These are phyloP conservation scores for Kockiozyma suomiensis DNA, from an alignment of 805 yeast genomes.

Conservation along the genomic window DNA sequence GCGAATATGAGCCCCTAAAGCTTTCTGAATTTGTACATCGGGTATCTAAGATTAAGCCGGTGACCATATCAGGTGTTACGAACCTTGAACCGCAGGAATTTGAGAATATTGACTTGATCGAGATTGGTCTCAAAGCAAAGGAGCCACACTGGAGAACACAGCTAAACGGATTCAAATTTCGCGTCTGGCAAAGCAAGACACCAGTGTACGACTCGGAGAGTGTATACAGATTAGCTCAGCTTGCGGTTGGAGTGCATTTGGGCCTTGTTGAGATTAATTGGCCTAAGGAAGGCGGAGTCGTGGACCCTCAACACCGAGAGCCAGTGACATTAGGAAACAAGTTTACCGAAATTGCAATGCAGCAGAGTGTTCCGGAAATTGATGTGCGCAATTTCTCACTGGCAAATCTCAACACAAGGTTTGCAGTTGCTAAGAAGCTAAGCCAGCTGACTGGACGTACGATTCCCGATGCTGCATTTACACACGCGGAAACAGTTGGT, in stretches of 20 bases:
- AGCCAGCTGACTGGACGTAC: slow-evolving; percentile 28
- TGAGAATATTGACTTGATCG: slow-evolving; percentile 4
- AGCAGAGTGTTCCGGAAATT: not conserved
- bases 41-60: slow-evolving; percentile 12
- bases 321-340: not conserved
- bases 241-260: slow-evolving; percentile 19
- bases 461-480: slow-evolving; percentile 24
- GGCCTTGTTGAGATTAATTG: slow-evolving; percentile 20
- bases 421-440: slow-evolving; percentile 23
- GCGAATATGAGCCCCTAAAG: slow-evolving; percentile 12
- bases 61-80: not conserved
- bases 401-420: slow-evolving; percentile 14
- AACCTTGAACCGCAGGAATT: not conserved
- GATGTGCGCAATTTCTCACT: slow-evolving; percentile 9
- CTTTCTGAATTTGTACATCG: slow-evolving; percentile 23
- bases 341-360: slow-evolving; percentile 10
- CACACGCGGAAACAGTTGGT: slow-evolving; percentile 11
- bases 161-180: slow-evolving; percentile 10
- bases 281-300: slow-evolving; percentile 11
- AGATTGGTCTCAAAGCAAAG: slow-evolving; percentile 16
- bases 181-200: slow-evolving; percentile 16
- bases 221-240: slow-evolving; percentile 13
- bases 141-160: not conserved
- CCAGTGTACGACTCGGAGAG: slow-evolving; percentile 7
- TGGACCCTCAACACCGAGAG: not conserved